These are phyloP conservation scores for Alternaria sp. DNA, from an alignment of 2,329 filamentous ascomycete species.

Conservation along the genomic window DNA sequence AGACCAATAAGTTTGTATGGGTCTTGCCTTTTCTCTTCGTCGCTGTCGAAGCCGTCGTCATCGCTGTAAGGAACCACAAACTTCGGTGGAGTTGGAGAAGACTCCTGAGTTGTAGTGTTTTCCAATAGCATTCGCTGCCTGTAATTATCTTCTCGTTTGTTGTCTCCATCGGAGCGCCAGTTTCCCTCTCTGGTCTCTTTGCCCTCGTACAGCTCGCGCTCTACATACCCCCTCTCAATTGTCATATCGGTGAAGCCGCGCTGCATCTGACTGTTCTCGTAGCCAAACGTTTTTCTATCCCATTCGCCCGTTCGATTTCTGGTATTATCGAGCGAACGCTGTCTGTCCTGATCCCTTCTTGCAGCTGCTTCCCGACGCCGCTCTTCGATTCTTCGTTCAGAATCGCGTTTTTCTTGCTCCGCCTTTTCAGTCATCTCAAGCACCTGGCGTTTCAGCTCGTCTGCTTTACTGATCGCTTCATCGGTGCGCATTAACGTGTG, in stretches of 20 bases:
- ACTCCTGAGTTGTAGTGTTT: background rate
- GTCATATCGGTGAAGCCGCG: background rate
- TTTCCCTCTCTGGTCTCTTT: background rate
- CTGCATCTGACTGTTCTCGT: background rate
- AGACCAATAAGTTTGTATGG: conserved; percentile 8
- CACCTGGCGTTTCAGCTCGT: background rate
- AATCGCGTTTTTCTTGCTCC: background rate
- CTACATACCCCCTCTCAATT: background rate
- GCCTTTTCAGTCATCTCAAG: background rate
- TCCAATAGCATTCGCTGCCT: background rate
- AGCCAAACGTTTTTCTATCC: background rate
- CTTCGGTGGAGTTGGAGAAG: background rate
- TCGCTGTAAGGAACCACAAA: background rate
- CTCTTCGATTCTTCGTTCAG: background rate
- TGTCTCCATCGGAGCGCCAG: background rate
- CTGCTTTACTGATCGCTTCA: background rate
- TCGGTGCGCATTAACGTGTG: background rate
- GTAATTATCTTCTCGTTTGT: background rate
- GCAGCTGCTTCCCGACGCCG: conserved; percentile 1
- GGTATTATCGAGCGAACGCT: background rate
- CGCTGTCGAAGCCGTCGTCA: background rate
- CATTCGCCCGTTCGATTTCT: background rate
- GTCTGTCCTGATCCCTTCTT: background rate
- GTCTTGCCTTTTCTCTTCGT: conserved; percentile 3
- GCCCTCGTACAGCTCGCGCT: background rate